phyloP scores from a whole-genome alignment of 345 rosid species.

The Dipteronia sinensis region DNA sequence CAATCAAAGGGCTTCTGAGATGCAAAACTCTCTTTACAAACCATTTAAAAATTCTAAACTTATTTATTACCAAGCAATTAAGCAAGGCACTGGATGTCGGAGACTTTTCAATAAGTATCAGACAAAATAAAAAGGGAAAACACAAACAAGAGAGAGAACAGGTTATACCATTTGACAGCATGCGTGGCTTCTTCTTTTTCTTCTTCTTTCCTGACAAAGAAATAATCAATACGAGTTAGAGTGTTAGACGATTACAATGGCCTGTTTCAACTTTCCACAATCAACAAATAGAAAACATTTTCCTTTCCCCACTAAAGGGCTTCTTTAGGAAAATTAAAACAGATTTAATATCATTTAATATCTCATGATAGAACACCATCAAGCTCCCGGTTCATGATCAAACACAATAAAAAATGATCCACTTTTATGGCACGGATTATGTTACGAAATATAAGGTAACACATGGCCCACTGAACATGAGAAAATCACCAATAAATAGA shows the following conservation, averaged over 20 bases:
- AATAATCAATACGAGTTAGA: conserved; percentile 8
- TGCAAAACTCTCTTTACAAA: not conserved
- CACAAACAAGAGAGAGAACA: conserved; percentile 1
- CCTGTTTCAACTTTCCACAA: not conserved
- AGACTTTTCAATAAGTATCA: not conserved
- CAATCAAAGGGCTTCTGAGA: not conserved
- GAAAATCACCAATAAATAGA: not conserved
- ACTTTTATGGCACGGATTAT: not conserved
- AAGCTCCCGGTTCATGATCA: not conserved
- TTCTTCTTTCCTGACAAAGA: conserved; percentile 65
- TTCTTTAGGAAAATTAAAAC: not conserved
- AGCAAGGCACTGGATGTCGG: not conserved
- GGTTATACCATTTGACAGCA: conserved; percentile 46
- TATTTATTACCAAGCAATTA: not conserved
- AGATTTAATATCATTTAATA: not conserved
- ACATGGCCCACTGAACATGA: not conserved
- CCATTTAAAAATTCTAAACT: not conserved
- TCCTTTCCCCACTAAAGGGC: not conserved
- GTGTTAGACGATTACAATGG: not conserved
- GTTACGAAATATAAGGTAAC: not conserved
- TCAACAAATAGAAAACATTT: not conserved
- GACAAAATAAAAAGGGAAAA: not conserved
- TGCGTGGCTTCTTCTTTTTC: conserved; percentile 78
- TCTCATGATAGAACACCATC: not conserved
- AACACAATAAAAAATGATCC: not conserved